Evolutionary conservation across 108 stramenopile species (phyloP), one percentile per base, ranked within the genome.

Genomic region (Pseudonitzschia multiseries): DNA sequence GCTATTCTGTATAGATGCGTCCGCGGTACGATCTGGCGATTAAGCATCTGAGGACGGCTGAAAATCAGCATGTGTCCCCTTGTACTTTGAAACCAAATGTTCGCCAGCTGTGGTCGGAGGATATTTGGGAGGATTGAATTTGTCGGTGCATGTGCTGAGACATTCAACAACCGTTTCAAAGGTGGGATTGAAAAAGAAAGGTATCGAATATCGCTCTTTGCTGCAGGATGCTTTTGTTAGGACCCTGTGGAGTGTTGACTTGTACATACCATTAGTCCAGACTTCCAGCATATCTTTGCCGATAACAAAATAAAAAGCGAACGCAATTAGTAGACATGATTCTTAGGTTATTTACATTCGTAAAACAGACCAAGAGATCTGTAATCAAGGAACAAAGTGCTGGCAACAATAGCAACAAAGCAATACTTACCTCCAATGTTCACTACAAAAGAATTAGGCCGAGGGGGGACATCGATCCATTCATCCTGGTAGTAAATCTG

Each of bases 281-380:
- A 85, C 41, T 75, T 93, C 80, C 56, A 93, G 79, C 89, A 93
- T 83, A 65, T 95, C 90, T 42, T 92, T 92, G 41, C 93, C 59
- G 12, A 2, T 14, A 18, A 18, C 14, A 48, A 48, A 18, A 18
- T 14, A 48, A 3, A 48, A 18, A 1, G 12, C 4, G 1, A 48
- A 14, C 2, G 18, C 12, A 10, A 48, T 14, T 14, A 2, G 18
- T 48, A 48, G 1, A 14, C 2, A 18, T 3, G 4, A 10, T n/a
- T n/a, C 18, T 48, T 48, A 18, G 18, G 1, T 48, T 10, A 48
- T 48, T 48, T 10, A 2, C 14, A 48, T 48, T 14, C 18, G n/a
- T n/a, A n/a, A n/a, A n/a, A n/a, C n/a, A n/a, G n/a, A n/a, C n/a
- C n/a, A n/a, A n/a, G n/a, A n/a, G n/a, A n/a, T n/a, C n/a, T n/a